phyloP scores from a whole-genome alignment of 1,284 basidiomycete species.

The Phylloboletellus chloephorus region DNA sequence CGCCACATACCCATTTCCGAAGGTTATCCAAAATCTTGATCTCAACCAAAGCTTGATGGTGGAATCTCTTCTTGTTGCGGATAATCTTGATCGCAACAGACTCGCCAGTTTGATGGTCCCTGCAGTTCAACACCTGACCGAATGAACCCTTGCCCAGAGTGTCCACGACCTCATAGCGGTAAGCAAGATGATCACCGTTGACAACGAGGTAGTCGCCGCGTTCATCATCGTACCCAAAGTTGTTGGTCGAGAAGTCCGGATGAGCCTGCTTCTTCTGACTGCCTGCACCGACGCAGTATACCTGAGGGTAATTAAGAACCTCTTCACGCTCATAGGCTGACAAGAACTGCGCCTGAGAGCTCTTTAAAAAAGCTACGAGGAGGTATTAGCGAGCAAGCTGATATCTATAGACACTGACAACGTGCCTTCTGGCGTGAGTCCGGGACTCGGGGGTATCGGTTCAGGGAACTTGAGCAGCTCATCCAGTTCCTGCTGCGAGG shows the following conservation, averaged over 20 bases:
- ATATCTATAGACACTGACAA: slow-evolving; percentile 14
- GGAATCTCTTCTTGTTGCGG: slow-evolving; percentile 98
- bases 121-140: slow-evolving; percentile 94
- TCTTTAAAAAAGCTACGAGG: slow-evolving; percentile 54
- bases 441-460: slow-evolving; percentile 67
- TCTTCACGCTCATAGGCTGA: slow-evolving; percentile 90
- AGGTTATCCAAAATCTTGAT: slow-evolving; percentile 97
- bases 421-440: slow-evolving; percentile 70
- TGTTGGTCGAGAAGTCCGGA: slow-evolving; percentile 73
- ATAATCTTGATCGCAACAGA: slow-evolving; percentile 99
- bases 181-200: slow-evolving; percentile 89
- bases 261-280: slow-evolving; percentile 80
- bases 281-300: slow-evolving; percentile 81
- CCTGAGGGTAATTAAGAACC: slow-evolving; percentile 79
- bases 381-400: slow-evolving; percentile 6
- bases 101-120: slow-evolving; percentile 94
- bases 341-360: slow-evolving; percentile 57
- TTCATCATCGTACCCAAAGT: slow-evolving; percentile 97
- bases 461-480: slow-evolving; percentile 92
- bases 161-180: slow-evolving; percentile 91
- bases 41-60: slow-evolving; percentile 97
- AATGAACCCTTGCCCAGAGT: slow-evolving; percentile 97
- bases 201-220: slow-evolving; percentile 95
- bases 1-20: slow-evolving; percentile 81
- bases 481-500: slow-evolving; percentile 82